These are phyloP conservation scores for Populus davidiana DNA, from an alignment of 345 rosid genomes.

Conservation along the genomic window DNA sequence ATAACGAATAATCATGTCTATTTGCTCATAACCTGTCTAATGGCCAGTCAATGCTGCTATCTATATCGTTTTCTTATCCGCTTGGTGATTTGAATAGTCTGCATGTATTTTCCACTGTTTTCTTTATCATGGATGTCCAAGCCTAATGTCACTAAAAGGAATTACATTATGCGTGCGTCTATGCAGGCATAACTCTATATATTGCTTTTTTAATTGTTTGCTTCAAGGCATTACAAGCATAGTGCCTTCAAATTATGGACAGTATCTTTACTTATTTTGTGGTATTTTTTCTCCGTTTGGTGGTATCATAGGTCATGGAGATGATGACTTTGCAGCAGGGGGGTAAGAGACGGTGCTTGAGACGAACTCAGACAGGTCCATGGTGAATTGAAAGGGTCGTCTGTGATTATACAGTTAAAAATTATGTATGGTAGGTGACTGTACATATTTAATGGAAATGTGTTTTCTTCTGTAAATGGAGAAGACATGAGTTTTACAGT, in stretches of 20 bases:
- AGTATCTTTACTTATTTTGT: not conserved
- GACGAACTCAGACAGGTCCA: constrained; percentile 84
- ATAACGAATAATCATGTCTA: not conserved
- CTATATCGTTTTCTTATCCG: not conserved
- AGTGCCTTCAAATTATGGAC: not conserved
- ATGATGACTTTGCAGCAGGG: constrained; percentile 52
- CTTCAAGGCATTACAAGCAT: not conserved
- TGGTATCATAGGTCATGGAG: constrained; percentile 54
- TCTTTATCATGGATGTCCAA: not conserved
- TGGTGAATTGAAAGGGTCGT: constrained; percentile 50
- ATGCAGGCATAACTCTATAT: not conserved
- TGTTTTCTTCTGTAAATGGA: constrained; percentile 26
- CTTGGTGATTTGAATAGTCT: not conserved
- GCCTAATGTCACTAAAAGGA: not conserved
- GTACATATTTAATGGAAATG: constrained; percentile 39
- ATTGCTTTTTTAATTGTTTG: not conserved
- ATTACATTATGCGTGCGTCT: not conserved
- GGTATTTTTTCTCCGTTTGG: not conserved
- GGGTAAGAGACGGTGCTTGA: constrained; percentile 59
- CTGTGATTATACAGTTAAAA: constrained; percentile 25
- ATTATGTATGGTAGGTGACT: constrained; percentile 26
- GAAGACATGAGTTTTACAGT: constrained; percentile 5
- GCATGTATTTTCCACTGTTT: not conserved
- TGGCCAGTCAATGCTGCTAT: not conserved
- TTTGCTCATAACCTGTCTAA: not conserved